Evolutionary conservation across 2,329 filamentous ascomycete genomes (phyloP), one percentile per base, ranked within the genome.

Genomic region (Esteya vermicola): DNA sequence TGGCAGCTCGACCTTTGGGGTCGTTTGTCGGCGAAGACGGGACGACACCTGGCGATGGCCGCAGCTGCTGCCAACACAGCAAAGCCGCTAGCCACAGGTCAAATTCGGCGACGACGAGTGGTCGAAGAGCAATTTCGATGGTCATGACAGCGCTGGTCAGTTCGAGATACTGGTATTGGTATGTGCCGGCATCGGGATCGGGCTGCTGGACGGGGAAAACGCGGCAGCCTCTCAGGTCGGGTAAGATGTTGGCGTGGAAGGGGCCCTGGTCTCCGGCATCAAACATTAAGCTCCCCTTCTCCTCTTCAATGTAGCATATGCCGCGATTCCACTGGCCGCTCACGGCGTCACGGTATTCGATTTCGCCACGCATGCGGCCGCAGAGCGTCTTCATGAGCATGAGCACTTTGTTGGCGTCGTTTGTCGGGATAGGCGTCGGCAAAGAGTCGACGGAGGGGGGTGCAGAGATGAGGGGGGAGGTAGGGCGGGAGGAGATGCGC

Each of bases 1-100:
- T 62, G 56, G 50, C 12, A 54, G 56, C 14, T 57, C 55, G n/a
- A 59, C 51, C 40, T 47, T 54, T 40, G 13, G 36, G 44, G 38
- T 27, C 47, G 47, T 51, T 52, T 68, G 52, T 48, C 65, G 54
- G 60, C 70, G 21, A 65, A 58, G 37, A 16, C 1, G 36, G 16
- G 1, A 23, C n/a, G 3, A 27, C 33, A 4, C 44, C 46, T 66
- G 2, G 45, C 4, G 19, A 25, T 13, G 78, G 75, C 20, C 74
- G 72, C 43, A 85, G 65, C 47, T 85, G 81, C 55, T 86, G 81
- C 84, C 84, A 91, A 54, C 80, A 85, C 25, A 89, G 65, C 33
- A 91, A 58, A 8, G 83, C 83, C 13, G 84, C 84, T 42, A 88
- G 72, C 84, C 84, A 91, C 19, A 79, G 65, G 49, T 89, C 81